Conservation (phyloP, 2,329 filamentous ascomycete species). For the Alternaria dauci region DNA sequence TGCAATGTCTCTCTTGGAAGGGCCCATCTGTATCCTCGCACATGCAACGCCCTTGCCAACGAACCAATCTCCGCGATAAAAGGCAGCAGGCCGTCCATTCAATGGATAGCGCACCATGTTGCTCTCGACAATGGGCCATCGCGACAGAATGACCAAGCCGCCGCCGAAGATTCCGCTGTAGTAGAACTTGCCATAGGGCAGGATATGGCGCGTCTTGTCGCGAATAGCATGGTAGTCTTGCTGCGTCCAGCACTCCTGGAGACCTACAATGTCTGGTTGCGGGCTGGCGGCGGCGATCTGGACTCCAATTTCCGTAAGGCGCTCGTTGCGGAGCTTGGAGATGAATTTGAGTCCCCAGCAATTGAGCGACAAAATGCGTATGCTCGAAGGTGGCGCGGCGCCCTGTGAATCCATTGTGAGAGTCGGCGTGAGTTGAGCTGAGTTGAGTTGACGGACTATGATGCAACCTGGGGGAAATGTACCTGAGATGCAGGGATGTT, state of each 20-base stretch:
- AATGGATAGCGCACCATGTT: slow-evolving; percentile 88
- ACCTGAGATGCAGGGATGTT: slow-evolving; percentile 21
- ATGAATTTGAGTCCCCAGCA: slow-evolving; percentile 96
- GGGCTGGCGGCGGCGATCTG: slow-evolving; percentile 75
- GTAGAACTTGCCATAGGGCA: slow-evolving; percentile 95
- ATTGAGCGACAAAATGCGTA: slow-evolving; percentile 88
- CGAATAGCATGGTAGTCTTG: slow-evolving; percentile 83
- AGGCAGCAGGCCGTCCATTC: slow-evolving; percentile 91
- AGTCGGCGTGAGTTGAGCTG: background rate
- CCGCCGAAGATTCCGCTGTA: slow-evolving; percentile 87
- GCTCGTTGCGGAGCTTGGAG: slow-evolving; percentile 77
- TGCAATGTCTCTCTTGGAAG: slow-evolving; percentile 69
- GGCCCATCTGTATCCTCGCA: slow-evolving; percentile 78
- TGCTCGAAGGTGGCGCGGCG: slow-evolving; percentile 54
- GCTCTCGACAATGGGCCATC: slow-evolving; percentile 92
- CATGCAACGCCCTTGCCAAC: slow-evolving; percentile 93
- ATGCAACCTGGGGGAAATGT: slow-evolving; percentile 29
- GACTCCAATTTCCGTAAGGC: slow-evolving; percentile 83
- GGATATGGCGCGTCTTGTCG: slow-evolving; percentile 72
- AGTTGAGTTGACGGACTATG: slow-evolving; percentile 7
- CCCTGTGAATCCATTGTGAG: slow-evolving; percentile 33
- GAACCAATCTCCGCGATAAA: slow-evolving; percentile 95
- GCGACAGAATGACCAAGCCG: slow-evolving; percentile 85
- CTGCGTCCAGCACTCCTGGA: slow-evolving; percentile 95
- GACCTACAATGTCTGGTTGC: slow-evolving; percentile 82